Conservation (phyloP, 257 asterid species). For the Salvia rosmarinus region DNA sequence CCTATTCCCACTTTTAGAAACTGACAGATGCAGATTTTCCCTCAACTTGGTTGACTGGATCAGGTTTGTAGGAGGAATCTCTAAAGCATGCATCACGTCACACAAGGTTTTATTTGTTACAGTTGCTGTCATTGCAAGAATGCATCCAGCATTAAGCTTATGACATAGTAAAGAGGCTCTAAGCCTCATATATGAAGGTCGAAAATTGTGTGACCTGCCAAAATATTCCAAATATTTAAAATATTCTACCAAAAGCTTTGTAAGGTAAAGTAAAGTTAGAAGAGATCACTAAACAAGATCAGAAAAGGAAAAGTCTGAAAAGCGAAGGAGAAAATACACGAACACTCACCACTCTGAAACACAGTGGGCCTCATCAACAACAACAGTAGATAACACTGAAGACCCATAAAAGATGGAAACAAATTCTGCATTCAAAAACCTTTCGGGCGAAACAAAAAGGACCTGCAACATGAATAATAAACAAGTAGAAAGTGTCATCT, state of each 20-base stretch:
- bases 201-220: constrained; percentile 97
- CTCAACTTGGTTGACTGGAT: constrained; percentile 70
- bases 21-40: constrained; percentile 84
- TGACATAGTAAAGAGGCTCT: constrained; percentile 78
- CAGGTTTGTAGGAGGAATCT: constrained; percentile 72
- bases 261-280: not conserved
- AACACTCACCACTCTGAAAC: constrained; percentile 93
- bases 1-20: constrained; percentile 76
- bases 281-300: constrained; percentile 10
- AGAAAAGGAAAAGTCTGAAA: constrained; percentile 13
- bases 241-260: not conserved
- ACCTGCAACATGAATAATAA: constrained; percentile 58
- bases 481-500: constrained; percentile 10
- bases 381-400: constrained; percentile 72
- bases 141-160: constrained; percentile 76
- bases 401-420: constrained; percentile 59
- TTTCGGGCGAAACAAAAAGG: constrained; percentile 97
- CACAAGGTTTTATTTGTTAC: constrained; percentile 78
- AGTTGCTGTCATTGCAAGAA: constrained; percentile 98
- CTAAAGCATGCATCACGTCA: constrained; percentile 80
- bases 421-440: constrained; percentile 81
- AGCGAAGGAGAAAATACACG: constrained; percentile 1
- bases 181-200: constrained; percentile 98
- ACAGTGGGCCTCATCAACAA: constrained; percentile 97
- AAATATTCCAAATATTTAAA: constrained; percentile 27